Evolutionary conservation across 352 stramenopile species (phyloP).

Genomic region (Pythium vanterpoolii): DNA sequence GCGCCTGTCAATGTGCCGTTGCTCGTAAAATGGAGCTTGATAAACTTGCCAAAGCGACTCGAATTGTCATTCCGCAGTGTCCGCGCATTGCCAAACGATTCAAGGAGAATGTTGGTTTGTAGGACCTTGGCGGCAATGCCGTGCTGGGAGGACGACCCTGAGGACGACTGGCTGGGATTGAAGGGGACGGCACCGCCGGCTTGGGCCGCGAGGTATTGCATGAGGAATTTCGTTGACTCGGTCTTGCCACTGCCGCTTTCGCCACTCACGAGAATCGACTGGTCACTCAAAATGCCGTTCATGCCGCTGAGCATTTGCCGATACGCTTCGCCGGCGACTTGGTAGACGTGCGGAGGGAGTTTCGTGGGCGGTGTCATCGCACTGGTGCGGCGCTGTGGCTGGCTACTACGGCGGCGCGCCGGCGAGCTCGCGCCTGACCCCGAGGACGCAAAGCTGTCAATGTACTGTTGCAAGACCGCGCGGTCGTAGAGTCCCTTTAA

Average conservation of each 20-base stretch:
- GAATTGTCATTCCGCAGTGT: conserved; percentile 98
- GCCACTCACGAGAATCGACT: conserved; percentile 85
- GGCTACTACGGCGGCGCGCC: conserved; percentile 5
- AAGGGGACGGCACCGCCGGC: conserved; percentile 72
- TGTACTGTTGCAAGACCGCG: conserved; percentile 51
- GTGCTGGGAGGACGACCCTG: conserved; percentile 13
- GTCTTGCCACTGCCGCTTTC: conserved; percentile 87
- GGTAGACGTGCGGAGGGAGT: conserved; percentile 82
- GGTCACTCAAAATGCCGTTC: conserved; percentile 56
- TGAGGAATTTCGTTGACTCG: conserved; percentile 89
- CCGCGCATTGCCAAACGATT: conserved; percentile 98
- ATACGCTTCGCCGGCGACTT: conserved; percentile 79
- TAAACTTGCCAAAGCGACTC: conserved; percentile 96
- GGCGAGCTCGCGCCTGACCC: conserved; percentile 3
- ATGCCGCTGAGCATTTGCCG: conserved; percentile 70
- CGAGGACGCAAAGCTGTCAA: conserved; percentile 65
- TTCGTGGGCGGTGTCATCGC: neutral
- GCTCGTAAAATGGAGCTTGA: conserved; percentile 93
- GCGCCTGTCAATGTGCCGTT: conserved; percentile 81
- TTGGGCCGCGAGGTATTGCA: conserved; percentile 79
- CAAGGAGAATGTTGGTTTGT: conserved; percentile 93
- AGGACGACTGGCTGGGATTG: conserved; percentile 38
- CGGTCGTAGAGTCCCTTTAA: conserved; percentile 60
- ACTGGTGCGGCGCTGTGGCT: conserved; percentile 12
- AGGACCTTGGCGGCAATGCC: conserved; percentile 87